These are phyloP conservation scores for Pichia sp. DNA, from an alignment of 1,139 yeast genomes.

Conservation along the genomic window DNA sequence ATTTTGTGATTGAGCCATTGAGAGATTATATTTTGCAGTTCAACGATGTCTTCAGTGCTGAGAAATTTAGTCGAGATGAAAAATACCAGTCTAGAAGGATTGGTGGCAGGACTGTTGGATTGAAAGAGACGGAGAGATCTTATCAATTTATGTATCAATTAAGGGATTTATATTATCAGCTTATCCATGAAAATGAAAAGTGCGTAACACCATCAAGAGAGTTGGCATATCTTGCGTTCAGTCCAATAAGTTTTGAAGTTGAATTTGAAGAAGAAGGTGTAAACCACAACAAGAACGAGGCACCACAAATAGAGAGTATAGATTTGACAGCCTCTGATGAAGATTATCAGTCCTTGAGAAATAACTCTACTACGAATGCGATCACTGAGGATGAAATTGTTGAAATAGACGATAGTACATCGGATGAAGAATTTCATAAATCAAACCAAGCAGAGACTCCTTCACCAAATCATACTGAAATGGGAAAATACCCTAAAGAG, in stretches of 20 bases:
- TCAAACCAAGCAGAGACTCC: too few species aligned
- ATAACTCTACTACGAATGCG: background rate
- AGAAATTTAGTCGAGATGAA: slow-evolving; percentile 24
- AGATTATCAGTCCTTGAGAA: background rate
- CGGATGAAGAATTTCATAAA: background rate
- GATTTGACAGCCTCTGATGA: background rate
- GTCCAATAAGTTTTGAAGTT: slow-evolving; percentile 63
- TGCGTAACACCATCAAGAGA: slow-evolving; percentile 79
- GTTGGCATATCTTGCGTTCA: slow-evolving; percentile 80
- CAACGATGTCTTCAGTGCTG: slow-evolving; percentile 24
- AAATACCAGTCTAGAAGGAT: slow-evolving; percentile 44
- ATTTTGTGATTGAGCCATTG: slow-evolving; percentile 77
- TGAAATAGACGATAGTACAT: slow-evolving; percentile 1
- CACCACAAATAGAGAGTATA: background rate
- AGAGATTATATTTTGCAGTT: slow-evolving; percentile 59
- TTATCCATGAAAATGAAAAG: slow-evolving; percentile 54
- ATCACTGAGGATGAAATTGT: background rate
- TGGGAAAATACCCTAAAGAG: background rate
- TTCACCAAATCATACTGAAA: too few species aligned
- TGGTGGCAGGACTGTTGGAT: slow-evolving; percentile 78
- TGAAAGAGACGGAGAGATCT: slow-evolving; percentile 67
- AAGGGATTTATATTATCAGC: slow-evolving; percentile 56
- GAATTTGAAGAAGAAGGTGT: slow-evolving; percentile 33
- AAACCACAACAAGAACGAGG: background rate
- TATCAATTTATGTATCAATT: slow-evolving; percentile 72